A percentile compares a stretch with the other conserved stretches of the same genome.
Conservation (phyloP, 371 early-diverging fungal species). For the Zychaea mexicana region DNA sequence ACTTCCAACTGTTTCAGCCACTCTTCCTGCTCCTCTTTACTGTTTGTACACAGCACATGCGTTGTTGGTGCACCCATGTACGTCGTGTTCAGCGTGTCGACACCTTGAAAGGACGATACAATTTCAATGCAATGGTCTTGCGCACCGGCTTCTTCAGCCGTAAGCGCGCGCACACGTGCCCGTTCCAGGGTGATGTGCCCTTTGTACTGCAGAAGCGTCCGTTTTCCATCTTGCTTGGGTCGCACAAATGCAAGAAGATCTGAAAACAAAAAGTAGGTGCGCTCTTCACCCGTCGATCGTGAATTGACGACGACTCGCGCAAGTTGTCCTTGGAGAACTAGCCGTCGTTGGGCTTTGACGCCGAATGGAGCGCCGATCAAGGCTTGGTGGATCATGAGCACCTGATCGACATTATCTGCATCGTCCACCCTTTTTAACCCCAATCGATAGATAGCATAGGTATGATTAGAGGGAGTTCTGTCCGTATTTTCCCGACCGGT, state of each 20-base stretch:
- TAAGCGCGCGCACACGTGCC: slow-evolving; percentile 29
- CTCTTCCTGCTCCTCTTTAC: slow-evolving; percentile 24
- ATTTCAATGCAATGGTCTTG: slow-evolving; percentile 37
- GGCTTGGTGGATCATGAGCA: slow-evolving; percentile 43
- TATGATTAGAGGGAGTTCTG: not conserved
- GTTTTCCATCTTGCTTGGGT: slow-evolving; percentile 26
- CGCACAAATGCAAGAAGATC: slow-evolving; percentile 42
- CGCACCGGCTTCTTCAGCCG: slow-evolving; percentile 30
- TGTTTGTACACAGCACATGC: slow-evolving; percentile 26
- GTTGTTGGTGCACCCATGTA: slow-evolving; percentile 33
- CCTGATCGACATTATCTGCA: slow-evolving; percentile 47
- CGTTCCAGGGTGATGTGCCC: slow-evolving; percentile 34
- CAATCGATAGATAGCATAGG: too few species aligned
- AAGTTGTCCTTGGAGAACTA: slow-evolving; percentile 36
- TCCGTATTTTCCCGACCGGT: not conserved
- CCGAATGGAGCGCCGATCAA: slow-evolving; percentile 38
- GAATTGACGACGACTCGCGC: slow-evolving; percentile 24
- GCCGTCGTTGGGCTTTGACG: slow-evolving; percentile 38
- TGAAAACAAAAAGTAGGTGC: slow-evolving; percentile 39
- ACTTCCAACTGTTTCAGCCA: slow-evolving; percentile 29
- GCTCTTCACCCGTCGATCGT: slow-evolving; percentile 34
- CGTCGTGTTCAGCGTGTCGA: slow-evolving; percentile 41
- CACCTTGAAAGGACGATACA: slow-evolving; percentile 36
- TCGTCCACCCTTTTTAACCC: slow-evolving; percentile 30
- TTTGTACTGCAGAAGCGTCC: slow-evolving; percentile 38